Evolutionary conservation across 108 stramenopile species (phyloP), one percentile per base, ranked within the genome.

Genomic region (Cyclotella sp.): DNA sequence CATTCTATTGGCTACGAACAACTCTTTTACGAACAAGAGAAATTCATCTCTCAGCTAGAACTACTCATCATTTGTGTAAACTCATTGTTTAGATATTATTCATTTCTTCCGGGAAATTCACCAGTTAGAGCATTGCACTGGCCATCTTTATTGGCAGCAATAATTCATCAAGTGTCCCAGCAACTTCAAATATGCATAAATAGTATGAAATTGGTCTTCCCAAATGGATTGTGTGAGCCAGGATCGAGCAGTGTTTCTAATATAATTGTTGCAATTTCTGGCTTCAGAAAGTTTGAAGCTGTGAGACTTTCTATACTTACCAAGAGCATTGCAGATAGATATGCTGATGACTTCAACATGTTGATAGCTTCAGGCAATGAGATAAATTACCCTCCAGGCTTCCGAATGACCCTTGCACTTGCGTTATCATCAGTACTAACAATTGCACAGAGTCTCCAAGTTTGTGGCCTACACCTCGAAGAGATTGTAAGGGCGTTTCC

Each of bases 241-340:
- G 24, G 55, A 1, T 55, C 55, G 24, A 24, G 22, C 7, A 55
- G 55, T 21, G 24, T 55, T 24, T 55, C 55, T 3, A 26, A 55
- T 24, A 55, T 55, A 1, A 55, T 55, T 55, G 22, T 12, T 4
- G n/a, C 55, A 24, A 12, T 55, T 24, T 55, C 55, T 24, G 24
- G 55, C 55, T 55, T 55, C 24, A 21, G 55, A 55, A 26, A 3
- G 1, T 55, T 55, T 26, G 55, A 55, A 26, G 55, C 21, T 22
- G 55, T 55, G 22, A 55, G 55, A 24, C 21, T 55, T 24, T 55
- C 55, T 21, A 55, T 55, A 55, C 55, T 55, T 1, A 55, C 55
- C 11, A 24, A 55, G 24, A 55, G 55, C 24, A 24, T 55, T 26
- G 55, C 55, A 26, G 22, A 55, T 12, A 55, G 55, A 21, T 22